Base-by-base conservation (phyloP, 179 eudicot genomes). In the Heliamphora ciliata region DNA sequence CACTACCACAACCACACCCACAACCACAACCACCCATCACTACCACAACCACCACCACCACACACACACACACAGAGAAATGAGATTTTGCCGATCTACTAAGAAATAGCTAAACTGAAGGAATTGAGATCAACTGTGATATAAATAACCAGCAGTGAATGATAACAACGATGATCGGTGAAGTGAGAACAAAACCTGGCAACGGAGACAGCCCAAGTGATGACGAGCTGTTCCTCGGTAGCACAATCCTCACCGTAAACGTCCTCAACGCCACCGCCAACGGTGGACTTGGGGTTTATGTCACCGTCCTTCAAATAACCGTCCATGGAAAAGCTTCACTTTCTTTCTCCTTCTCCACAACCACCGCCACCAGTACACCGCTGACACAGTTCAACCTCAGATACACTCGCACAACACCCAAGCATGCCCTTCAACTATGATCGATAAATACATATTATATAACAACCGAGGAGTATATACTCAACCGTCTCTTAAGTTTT, bases 231-330 rank as follows among this genome's bases (percentile, higher is more conserved):
- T 48, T 93, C 93, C 81, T 92, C 95, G 51, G 90, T 88, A 85
- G 95, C 97, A 15, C 83, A 83, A 90, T 93, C 95, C 82, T 93
- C 95, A 8, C 95, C 95, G 83, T 92, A 93, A 0, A 92, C 91
- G 67, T 93, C 95, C 48, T 82, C 86, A 74, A 88, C 95, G 15
- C 97, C 95, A 1, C 95, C 97, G 1, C 86, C 89, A 5, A 83
- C 91, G 31, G 89, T 68, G 66, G 83, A 76, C 76, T 86, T 85
- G 0, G 78, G 80, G 59, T 88, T 84, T 75, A 87, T 80, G 31
- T 84, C 87, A 17, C 89, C 87, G 8, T 80, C 81, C 83, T 86
- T 82, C 80, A 74, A 21, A 6, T 80, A 50, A 66, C 87, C 85
- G 68, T 89, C 91, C 91, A 87, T 88, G 48, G 14, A 77, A 78